These are phyloP conservation scores for Gossypium davidsonii DNA, from an alignment of 441 rosid genomes.

Conservation along the genomic window DNA sequence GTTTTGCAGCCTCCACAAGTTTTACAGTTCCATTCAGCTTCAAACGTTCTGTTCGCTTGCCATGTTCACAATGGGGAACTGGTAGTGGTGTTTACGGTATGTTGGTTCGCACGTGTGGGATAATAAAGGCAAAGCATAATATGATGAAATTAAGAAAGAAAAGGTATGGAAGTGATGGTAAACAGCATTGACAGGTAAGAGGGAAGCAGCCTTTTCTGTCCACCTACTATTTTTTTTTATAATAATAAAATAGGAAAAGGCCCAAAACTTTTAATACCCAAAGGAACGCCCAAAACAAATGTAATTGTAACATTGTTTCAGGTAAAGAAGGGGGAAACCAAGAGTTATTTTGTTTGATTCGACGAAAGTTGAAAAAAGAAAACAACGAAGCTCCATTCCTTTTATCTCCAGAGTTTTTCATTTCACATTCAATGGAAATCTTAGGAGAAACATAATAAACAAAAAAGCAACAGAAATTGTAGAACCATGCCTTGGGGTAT, in stretches of 20 bases:
- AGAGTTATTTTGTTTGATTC: too few relatives aligned
- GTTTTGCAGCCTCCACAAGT: not conserved
- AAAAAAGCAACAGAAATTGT: too few relatives aligned
- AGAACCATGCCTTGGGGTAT: too few relatives aligned
- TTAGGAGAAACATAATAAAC: too few relatives aligned
- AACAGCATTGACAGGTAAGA: not conserved
- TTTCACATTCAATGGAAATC: too few relatives aligned
- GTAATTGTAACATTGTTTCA: not conserved
- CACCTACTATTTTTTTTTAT: not conserved
- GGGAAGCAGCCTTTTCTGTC: not conserved
- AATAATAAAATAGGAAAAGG: not conserved
- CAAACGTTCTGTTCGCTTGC: not conserved
- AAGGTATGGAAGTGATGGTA: not conserved
- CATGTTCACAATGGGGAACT: not conserved
- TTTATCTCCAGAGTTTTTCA: too few relatives aligned
- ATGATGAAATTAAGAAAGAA: too few relatives aligned
- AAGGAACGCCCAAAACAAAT: not conserved
- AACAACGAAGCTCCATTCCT: too few relatives aligned
- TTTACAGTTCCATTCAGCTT: not conserved
- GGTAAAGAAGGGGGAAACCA: too few relatives aligned
- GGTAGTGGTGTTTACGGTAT: constrained; percentile 23
- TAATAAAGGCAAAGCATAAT: too few relatives aligned
- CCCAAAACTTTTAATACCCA: not conserved
- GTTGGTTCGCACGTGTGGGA: constrained; percentile 16
- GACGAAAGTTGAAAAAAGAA: too few relatives aligned